Evolutionary conservation across 768 basidiomycete genomes (phyloP).

Genomic region (Suillus fuscotomentosus): DNA sequence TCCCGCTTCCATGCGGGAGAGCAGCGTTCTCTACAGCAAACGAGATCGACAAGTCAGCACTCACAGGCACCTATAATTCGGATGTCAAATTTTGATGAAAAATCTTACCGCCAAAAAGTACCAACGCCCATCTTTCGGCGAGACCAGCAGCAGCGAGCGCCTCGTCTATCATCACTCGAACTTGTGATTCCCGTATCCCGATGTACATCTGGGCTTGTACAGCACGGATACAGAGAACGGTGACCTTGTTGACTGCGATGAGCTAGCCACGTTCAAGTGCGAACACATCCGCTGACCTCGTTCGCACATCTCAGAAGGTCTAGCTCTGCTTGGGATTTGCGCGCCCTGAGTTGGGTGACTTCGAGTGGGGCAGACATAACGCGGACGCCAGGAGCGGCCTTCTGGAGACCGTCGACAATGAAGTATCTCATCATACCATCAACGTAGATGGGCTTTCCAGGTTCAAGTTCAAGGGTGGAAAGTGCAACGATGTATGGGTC

Average conservation of each 20-base stretch:
- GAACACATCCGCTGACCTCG: conserved; percentile 47
- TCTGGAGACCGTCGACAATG: conserved; percentile 60
- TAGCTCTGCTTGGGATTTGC: conserved; percentile 71
- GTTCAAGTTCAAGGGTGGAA: conserved; percentile 16
- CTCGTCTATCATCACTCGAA: conserved; percentile 50
- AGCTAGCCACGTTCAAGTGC: background rate
- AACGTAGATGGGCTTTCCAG: conserved; percentile 44
- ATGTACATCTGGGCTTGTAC: conserved; percentile 59
- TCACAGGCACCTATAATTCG: background rate
- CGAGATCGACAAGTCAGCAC: conserved; percentile 7
- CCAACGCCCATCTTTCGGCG: conserved; percentile 54
- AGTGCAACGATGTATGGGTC: conserved; percentile 59
- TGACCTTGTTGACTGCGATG: conserved; percentile 48
- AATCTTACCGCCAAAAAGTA: conserved; percentile 74
- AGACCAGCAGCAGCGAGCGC: conserved; percentile 63
- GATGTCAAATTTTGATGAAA: background rate
- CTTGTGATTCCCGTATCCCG: conserved; percentile 78
- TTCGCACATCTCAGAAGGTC: conserved; percentile 75
- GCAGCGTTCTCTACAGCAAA: conserved; percentile 71
- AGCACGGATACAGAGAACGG: conserved; percentile 68
- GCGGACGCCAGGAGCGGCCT: conserved; percentile 35
- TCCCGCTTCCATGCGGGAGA: conserved; percentile 79
- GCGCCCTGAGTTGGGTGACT: conserved; percentile 64
- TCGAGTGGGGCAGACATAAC: conserved; percentile 52
- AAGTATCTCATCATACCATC: conserved; percentile 63